phyloP scores from a whole-genome alignment of 106 monocot species.

The Chionographis japonica region DNA sequence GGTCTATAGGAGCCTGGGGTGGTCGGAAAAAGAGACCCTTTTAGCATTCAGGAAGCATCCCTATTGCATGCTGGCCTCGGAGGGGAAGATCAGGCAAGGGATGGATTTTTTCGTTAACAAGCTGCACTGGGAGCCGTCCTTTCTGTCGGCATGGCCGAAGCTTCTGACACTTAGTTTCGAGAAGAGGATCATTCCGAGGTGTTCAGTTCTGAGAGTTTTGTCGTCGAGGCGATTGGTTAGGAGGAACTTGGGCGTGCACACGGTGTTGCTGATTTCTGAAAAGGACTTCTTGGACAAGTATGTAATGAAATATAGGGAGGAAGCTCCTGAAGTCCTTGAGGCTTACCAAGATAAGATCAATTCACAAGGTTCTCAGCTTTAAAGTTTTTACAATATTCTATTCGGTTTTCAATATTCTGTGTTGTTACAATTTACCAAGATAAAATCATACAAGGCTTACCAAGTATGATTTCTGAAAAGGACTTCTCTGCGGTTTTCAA shows the following conservation, averaged over 20 bases:
- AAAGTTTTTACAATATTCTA: too few relatives aligned
- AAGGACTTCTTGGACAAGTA: conserved; percentile 19
- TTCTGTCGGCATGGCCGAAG: conserved; percentile 10
- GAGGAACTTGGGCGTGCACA: not conserved
- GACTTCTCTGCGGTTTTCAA: too few relatives aligned
- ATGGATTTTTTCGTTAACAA: conserved; percentile 25
- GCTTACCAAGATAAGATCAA: conserved; percentile 6
- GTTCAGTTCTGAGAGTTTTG: conserved; percentile 22
- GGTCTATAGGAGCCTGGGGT: conserved; percentile 34
- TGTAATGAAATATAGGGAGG: conserved; percentile 19
- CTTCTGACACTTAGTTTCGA: conserved; percentile 34
- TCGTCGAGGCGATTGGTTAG: conserved; percentile 13
- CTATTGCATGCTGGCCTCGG: conserved; percentile 11
- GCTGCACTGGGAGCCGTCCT: conserved; percentile 10
- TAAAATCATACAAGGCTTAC: too few relatives aligned
- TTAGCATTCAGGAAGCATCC: conserved; percentile 36
- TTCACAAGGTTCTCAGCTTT: too few relatives aligned
- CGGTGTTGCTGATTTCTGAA: not conserved
- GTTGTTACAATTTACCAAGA: too few relatives aligned
- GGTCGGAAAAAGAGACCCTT: conserved; percentile 39
- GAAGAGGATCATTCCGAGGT: conserved; percentile 48
- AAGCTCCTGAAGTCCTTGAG: conserved; percentile 29
- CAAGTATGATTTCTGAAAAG: too few relatives aligned
- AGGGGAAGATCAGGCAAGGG: conserved; percentile 18
- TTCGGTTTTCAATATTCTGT: too few relatives aligned